These are phyloP conservation scores for Delitschia confertaspora DNA, from an alignment of 495 filamentous ascomycete species.

Conservation along the genomic window DNA sequence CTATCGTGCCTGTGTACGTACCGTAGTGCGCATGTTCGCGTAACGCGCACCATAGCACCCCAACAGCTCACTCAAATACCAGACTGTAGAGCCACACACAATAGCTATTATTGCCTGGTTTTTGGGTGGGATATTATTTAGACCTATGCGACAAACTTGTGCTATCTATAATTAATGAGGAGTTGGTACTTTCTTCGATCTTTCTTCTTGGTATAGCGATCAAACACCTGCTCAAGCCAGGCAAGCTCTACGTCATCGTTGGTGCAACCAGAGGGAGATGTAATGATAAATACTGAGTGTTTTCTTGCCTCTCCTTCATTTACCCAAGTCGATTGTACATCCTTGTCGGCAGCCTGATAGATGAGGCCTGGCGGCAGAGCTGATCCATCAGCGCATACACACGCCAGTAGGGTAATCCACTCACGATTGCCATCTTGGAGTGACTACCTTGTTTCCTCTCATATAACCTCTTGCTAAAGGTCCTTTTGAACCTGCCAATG, in stretches of 20 bases:
- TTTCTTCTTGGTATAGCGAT: slow-evolving; percentile 14
- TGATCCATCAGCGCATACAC: slow-evolving; percentile 23
- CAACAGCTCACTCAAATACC: too few species aligned
- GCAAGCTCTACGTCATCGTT: slow-evolving; percentile 19
- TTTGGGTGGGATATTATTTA: neutral
- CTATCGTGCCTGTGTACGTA: too few species aligned
- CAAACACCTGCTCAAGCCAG: slow-evolving; percentile 22
- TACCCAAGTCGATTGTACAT: slow-evolving; percentile 16
- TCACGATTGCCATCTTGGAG: slow-evolving; percentile 13
- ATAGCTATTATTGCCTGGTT: neutral
- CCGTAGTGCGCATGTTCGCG: too few species aligned
- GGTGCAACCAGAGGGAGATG: slow-evolving; percentile 23
- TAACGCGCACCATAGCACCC: too few species aligned
- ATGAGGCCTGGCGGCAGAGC: slow-evolving; percentile 18
- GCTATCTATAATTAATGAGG: slow-evolving; percentile 3
- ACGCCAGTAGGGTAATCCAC: slow-evolving; percentile 20
- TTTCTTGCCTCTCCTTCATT: slow-evolving; percentile 6
- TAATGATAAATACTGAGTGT: slow-evolving; percentile 9
- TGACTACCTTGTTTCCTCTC: slow-evolving; percentile 6
- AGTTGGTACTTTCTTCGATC: slow-evolving; percentile 9
- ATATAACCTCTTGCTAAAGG: slow-evolving; percentile 1
- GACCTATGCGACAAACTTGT: neutral
- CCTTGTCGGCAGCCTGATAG: slow-evolving; percentile 9
- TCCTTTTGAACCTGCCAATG: neutral
- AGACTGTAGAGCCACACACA: slow-evolving; percentile 1